Percentiles rank a stretch among this genome's conserved stretches.
phyloP scores from a whole-genome alignment of 176 grass and related monocot species.

The Juncus inflexus region DNA sequence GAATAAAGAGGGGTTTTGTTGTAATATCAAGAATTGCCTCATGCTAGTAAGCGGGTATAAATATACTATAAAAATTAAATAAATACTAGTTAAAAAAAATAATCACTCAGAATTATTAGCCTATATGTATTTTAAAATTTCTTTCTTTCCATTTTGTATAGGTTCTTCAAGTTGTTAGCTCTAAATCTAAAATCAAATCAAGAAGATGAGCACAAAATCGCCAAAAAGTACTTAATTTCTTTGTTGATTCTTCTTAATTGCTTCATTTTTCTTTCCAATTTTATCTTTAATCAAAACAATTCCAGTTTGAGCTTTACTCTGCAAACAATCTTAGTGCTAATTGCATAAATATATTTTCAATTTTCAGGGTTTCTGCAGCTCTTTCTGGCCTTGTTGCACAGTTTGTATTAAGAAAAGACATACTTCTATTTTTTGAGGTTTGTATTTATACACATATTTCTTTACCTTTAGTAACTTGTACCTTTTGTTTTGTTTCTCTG shows the following conservation, averaged over 20 bases:
- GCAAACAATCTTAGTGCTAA: neutral
- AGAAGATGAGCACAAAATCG: constrained; percentile 27
- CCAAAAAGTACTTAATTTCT: constrained; percentile 31
- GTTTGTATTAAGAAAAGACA: constrained; percentile 28
- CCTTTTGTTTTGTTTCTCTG: neutral
- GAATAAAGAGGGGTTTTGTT: constrained; percentile 14
- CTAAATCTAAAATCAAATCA: constrained; percentile 40
- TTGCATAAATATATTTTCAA: constrained; percentile 14
- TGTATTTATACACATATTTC: neutral
- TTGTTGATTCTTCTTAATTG: neutral
- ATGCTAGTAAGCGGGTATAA: constrained; percentile 52
- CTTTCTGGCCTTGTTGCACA: constrained; percentile 32
- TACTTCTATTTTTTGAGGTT: constrained; percentile 54
- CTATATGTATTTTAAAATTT: neutral
- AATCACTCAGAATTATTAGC: neutral
- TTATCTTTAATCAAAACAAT: too few species aligned
- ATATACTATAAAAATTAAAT: constrained; percentile 15
- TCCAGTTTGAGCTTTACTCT: neutral
- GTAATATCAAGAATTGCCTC: constrained; percentile 30
- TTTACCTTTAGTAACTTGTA: constrained; percentile 8
- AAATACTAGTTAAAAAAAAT: constrained; percentile 20
- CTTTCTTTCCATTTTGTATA: constrained; percentile 19
- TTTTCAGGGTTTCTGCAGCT: constrained; percentile 40
- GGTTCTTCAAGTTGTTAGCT: constrained; percentile 49
- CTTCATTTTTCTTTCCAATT: too few species aligned